Percentiles rank a stretch among this genome's conserved stretches.
Conservation (phyloP, 2,329 filamentous ascomycete genomes). For the Colletotrichum liaoningense region DNA sequence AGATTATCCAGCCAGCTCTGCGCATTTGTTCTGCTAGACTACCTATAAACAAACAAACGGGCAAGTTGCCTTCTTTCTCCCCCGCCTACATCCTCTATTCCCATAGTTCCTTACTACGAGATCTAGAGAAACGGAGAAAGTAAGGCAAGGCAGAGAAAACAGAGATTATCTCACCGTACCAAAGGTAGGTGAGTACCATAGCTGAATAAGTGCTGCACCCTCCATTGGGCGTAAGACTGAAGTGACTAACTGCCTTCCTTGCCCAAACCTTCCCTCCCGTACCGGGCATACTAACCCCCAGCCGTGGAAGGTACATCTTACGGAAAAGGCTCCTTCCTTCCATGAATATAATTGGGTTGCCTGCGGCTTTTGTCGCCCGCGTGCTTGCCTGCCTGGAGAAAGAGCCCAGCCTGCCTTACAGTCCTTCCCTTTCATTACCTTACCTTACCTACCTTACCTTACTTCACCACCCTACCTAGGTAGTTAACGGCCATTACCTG, state of each 20-base stretch:
- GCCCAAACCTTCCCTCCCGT: too few species aligned
- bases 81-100: neutral
- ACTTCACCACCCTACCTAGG: too few species aligned
- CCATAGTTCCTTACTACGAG: neutral
- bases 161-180: neutral
- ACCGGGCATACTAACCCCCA: neutral
- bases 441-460: too few species aligned
- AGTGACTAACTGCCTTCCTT: neutral
- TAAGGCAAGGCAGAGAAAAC: neutral
- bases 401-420: neutral
- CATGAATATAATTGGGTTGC: neutral
- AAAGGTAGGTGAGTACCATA: too few species aligned
- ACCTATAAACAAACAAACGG: too few species aligned
- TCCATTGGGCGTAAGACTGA: neutral
- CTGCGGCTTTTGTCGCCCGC: neutral
- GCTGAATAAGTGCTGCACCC: neutral
- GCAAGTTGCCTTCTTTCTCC: neutral
- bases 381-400: constrained; percentile 4
- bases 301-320: neutral
- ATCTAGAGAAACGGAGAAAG: neutral
- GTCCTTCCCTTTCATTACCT: neutral
- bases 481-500: neutral
- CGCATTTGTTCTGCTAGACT: too few species aligned
- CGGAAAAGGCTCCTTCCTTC: neutral
- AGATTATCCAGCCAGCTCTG: too few species aligned